Evolutionary conservation across 2,329 filamentous ascomycete genomes (phyloP), one percentile per base, ranked within the genome.

Genomic region (Aspergillus amoenus): DNA sequence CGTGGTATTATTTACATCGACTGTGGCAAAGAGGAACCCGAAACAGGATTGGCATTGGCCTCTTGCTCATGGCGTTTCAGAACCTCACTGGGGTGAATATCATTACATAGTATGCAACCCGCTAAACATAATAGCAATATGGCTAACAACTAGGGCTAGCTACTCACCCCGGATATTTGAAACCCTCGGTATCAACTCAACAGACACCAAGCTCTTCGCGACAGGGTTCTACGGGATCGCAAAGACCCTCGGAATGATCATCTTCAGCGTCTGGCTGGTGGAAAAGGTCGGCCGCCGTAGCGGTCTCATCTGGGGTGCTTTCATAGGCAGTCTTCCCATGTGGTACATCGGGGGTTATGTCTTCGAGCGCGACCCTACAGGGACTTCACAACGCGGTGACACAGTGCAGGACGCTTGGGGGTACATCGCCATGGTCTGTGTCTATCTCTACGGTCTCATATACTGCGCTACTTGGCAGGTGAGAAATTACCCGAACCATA

Each of bases 151-250:
- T 30, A 4, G 34, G 34, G 4, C 30, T n/a, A 45, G 70, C 75
- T 88, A 89, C 62, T 84, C 85, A 0, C 88, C 87, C 0, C 61
- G 58, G 0, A 60, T 66, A 1, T 67, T 66, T 11, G 30, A 47
- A 18, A 61, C 61, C 1, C 57, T 81, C 81, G 59, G 89, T 88
- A 66, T 90, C 66, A 79, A 30, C 4, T 18, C 15, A 75, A 82
- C 32, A 79, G 89, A 43, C 87, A 89, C 70, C 82, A 87, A 7
- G 86, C 86, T 4, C 85, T 87, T 56, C 80, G 89, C 65, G 87
- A 90, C 70, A 84, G 64, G 65, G 0, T 54, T 65, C 9, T 65
- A 64, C 68, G 84, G 87, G 70, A 74, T 79, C 3, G 82, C 84
- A 21, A 87, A 85, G 68, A 78, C 81, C 4, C 69, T 79, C 18